Percentiles rank a stretch among this genome's conserved stretches.
phyloP scores from a whole-genome alignment of 768 basidiomycete genomes.

The Leccinum pellstonianum region DNA sequence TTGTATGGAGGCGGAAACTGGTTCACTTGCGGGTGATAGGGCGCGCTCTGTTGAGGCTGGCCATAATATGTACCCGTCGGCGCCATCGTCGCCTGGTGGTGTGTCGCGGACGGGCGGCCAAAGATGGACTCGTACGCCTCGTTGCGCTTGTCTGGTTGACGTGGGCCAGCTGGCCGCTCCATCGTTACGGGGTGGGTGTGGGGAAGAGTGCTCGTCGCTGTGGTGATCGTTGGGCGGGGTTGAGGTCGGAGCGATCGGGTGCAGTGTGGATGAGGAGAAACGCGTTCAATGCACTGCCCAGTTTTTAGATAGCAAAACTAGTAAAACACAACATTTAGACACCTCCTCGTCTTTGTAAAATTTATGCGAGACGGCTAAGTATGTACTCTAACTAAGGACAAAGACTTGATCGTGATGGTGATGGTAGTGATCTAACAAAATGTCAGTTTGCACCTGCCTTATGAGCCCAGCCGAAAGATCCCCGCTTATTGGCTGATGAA shows the following conservation, averaged over 20 bases:
- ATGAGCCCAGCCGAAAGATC: no score
- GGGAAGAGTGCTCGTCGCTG: slow-evolving; percentile 6
- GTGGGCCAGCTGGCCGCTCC: slow-evolving; percentile 61
- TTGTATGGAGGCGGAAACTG: slow-evolving; percentile 40
- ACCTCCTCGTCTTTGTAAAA: no score
- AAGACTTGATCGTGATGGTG: no score
- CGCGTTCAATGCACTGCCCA: slow-evolving; percentile 13
- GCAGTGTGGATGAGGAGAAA: slow-evolving; percentile 1
- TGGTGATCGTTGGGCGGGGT: slow-evolving; percentile 4
- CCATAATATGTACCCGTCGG: slow-evolving; percentile 11
- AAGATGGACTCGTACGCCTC: slow-evolving; percentile 88
- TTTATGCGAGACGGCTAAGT: no score
- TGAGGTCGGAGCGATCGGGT: slow-evolving; percentile 9
- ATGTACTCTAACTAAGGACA: no score
- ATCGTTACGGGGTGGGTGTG: slow-evolving; percentile 27
- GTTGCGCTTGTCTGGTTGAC: slow-evolving; percentile 66
- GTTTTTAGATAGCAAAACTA: slow-evolving; percentile 18
- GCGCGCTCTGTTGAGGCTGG: slow-evolving; percentile 16
- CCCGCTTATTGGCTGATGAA: no score
- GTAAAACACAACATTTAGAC: no score
- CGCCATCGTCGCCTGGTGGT: slow-evolving; percentile 39
- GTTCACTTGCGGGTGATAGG: slow-evolving; percentile 25
- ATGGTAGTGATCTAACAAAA: no score
- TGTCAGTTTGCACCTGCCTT: no score
- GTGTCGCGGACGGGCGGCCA: slow-evolving; percentile 63